A percentile compares a stretch with the other conserved stretches of the same genome.
phyloP scores from a whole-genome alignment of 106 monocot species.

The Dactylorhiza incarnata region DNA sequence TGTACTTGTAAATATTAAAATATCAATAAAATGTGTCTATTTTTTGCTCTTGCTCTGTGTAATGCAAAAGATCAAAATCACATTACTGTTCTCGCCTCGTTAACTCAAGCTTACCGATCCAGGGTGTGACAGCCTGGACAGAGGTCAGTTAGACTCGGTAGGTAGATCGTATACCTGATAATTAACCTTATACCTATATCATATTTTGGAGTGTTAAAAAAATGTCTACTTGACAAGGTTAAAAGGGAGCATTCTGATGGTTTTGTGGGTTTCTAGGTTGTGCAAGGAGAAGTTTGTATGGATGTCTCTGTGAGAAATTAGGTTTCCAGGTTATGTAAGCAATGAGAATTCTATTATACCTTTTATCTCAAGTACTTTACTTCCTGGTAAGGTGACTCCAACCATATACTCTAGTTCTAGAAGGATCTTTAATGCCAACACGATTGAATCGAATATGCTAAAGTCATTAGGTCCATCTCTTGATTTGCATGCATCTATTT shows the following conservation, averaged over 20 bases:
- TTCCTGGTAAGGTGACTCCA: slow-evolving; percentile 22
- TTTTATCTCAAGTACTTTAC: slow-evolving; percentile 23
- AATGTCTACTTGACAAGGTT: slow-evolving; percentile 57
- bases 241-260: slow-evolving; percentile 65
- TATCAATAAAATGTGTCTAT: no score
- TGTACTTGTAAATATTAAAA: no score
- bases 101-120: no score
- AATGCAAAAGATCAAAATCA: no score
- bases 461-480: slow-evolving; percentile 46
- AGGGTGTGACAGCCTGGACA: no score
- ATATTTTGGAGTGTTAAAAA: slow-evolving; percentile 53
- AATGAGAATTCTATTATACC: slow-evolving; percentile 20
- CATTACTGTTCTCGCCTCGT: no score
- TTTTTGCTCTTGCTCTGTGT: no score
- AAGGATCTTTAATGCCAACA: slow-evolving; percentile 28
- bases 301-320: slow-evolving; percentile 48
- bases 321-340: background rate
- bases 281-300: slow-evolving; percentile 73
- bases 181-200: slow-evolving; percentile 58
- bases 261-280: slow-evolving; percentile 55
- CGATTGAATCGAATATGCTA: slow-evolving; percentile 33
- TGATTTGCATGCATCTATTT: slow-evolving; percentile 14
- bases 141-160: no score
- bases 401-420: slow-evolving; percentile 20
- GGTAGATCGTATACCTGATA: no score